Conservation (phyloP, 2,329 filamentous ascomycete species). For the Bipolaris zeicola region DNA sequence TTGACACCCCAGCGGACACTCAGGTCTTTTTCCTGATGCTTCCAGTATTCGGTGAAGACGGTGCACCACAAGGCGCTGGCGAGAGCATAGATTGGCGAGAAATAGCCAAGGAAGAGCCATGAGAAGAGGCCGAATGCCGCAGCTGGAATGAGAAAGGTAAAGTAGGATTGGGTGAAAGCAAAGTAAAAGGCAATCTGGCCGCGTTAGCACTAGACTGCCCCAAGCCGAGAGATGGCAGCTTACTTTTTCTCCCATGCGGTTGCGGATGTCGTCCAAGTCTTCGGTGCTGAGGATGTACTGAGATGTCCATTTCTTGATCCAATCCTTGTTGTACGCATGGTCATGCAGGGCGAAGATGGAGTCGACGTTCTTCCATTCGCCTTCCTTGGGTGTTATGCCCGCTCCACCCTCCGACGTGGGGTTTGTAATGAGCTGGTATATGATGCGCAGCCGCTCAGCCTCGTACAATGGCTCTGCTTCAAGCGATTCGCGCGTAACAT, state of each 20-base stretch:
- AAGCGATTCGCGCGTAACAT: constrained; percentile 71
- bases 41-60: constrained; percentile 94
- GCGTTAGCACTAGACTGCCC: constrained; percentile 19
- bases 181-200: constrained; percentile 86
- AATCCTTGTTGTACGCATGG: constrained; percentile 58
- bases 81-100: constrained; percentile 79
- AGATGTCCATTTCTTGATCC: constrained; percentile 59
- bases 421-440: constrained; percentile 74
- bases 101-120: constrained; percentile 84
- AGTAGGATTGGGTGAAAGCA: constrained; percentile 90
- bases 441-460: constrained; percentile 83
- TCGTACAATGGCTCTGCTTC: constrained; percentile 79
- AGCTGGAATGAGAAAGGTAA: constrained; percentile 81
- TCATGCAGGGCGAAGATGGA: constrained; percentile 58
- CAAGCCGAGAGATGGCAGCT: neutral
- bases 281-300: constrained; percentile 54
- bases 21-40: constrained; percentile 86
- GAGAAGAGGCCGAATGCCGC: constrained; percentile 76
- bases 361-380: constrained; percentile 58
- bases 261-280: constrained; percentile 58
- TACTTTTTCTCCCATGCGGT: constrained; percentile 57
- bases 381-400: constrained; percentile 57
- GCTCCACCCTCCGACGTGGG: constrained; percentile 55
- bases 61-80: constrained; percentile 83
- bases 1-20: constrained; percentile 87